A percentile compares a stretch with the other conserved stretches of the same genome.
These are phyloP conservation scores for Sutorius eximius DNA, from an alignment of 1,284 basidiomycete species.

Conservation along the genomic window DNA sequence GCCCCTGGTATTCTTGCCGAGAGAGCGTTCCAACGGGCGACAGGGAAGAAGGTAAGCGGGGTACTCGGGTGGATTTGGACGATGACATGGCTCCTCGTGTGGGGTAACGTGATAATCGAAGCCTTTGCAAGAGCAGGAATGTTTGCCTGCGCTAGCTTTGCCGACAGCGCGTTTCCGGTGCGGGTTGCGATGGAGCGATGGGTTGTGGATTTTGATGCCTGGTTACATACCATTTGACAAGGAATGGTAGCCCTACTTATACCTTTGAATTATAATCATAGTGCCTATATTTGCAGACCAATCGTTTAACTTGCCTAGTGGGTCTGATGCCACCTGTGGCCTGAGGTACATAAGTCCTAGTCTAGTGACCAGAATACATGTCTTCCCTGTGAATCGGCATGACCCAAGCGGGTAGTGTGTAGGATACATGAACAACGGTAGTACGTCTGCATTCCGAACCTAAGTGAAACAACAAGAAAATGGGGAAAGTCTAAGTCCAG, in stretches of 20 bases:
- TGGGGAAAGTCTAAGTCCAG: neutral
- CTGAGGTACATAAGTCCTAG: too few relatives aligned
- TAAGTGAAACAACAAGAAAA: neutral
- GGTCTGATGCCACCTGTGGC: too few relatives aligned
- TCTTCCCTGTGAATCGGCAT: too few relatives aligned
- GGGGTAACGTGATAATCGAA: slow-evolving; percentile 48
- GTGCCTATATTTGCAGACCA: too few relatives aligned
- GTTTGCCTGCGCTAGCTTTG: neutral
- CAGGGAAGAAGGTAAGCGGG: slow-evolving; percentile 40
- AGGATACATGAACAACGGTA: neutral
- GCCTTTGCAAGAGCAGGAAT: slow-evolving; percentile 39
- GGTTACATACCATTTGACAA: neutral
- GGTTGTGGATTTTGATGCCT: slow-evolving; percentile 8
- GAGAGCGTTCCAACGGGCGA: slow-evolving; percentile 32
- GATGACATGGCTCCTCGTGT: slow-evolving; percentile 45
- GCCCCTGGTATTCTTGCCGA: slow-evolving; percentile 51
- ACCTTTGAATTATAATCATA: neutral
- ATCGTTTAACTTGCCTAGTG: too few relatives aligned
- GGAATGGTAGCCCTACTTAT: neutral
- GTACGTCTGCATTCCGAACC: neutral
- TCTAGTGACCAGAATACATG: too few relatives aligned
- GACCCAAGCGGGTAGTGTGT: too few relatives aligned
- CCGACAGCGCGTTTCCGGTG: neutral
- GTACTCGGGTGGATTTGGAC: slow-evolving; percentile 50
- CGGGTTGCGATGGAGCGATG: neutral